Percentiles rank a stretch among this genome's conserved stretches.
phyloP scores from a whole-genome alignment of 441 rosid species.

The Dalechampia spathulata region DNA sequence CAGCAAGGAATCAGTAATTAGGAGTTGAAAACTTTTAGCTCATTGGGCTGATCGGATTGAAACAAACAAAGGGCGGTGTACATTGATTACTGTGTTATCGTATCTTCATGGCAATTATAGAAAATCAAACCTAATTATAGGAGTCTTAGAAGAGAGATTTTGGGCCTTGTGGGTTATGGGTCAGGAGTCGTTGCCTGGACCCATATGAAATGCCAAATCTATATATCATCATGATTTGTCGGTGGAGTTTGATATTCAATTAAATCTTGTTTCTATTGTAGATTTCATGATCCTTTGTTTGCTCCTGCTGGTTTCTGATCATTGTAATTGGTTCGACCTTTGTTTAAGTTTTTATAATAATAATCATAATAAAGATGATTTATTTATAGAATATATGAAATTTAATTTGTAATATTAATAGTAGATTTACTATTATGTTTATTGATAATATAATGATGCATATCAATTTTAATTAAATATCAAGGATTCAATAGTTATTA shows the following conservation, averaged over 20 bases:
- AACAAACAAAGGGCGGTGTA: neutral
- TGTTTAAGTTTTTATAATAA: neutral
- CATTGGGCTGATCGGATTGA: too few species aligned
- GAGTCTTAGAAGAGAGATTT: too few species aligned
- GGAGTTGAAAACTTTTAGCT: too few species aligned
- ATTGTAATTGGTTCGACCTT: neutral
- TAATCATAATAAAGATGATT: neutral
- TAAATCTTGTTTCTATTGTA: neutral
- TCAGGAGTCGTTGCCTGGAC: conserved; percentile 9
- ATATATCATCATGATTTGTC: neutral
- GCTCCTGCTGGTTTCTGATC: neutral
- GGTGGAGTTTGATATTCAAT: conserved; percentile 7
- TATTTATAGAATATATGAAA: too few species aligned
- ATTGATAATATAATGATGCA: too few species aligned
- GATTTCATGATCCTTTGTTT: neutral
- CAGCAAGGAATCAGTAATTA: neutral
- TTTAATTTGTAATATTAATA: too few species aligned
- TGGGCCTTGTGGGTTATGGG: neutral
- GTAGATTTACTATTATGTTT: too few species aligned
- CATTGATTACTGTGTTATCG: neutral
- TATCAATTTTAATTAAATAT: too few species aligned
- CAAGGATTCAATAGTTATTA: too few species aligned
- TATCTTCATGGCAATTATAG: neutral
- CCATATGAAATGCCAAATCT: neutral
- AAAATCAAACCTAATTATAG: neutral